Percentiles rank a stretch among this genome's conserved stretches.
phyloP scores from a whole-genome alignment of 495 filamentous ascomycete genomes.

The Trichoderma virens region DNA sequence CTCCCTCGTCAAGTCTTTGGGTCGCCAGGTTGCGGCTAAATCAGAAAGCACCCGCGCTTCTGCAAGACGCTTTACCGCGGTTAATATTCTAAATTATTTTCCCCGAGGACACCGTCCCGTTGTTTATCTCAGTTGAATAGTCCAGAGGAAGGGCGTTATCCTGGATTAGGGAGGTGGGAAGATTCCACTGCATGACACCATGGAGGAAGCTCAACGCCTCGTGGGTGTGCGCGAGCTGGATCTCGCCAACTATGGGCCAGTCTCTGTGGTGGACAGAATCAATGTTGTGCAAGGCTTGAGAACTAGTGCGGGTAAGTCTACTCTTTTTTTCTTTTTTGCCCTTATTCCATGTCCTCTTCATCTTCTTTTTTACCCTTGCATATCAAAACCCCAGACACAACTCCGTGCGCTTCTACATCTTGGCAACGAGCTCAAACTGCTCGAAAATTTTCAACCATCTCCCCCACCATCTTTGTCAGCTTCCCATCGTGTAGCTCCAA shows the following conservation, averaged over 20 bases:
- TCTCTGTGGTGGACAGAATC: constrained; percentile 36
- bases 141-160: constrained; percentile 2
- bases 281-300: constrained; percentile 41
- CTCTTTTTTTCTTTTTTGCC: constrained; percentile 9
- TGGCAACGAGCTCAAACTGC: not conserved
- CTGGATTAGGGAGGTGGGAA: constrained; percentile 13
- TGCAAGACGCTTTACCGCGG: constrained; percentile 8
- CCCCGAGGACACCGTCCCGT: constrained; percentile 6
- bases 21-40: constrained; percentile 1
- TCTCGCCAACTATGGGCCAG: constrained; percentile 34
- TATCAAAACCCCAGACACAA: constrained; percentile 11
- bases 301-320: constrained; percentile 39
- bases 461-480: not conserved
- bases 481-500: not conserved
- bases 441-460: not conserved
- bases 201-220: constrained; percentile 26
- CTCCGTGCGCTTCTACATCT: constrained; percentile 13
- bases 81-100: constrained; percentile 14
- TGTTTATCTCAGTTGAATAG: constrained; percentile 18
- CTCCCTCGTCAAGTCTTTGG: not conserved
- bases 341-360: constrained; percentile 10
- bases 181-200: constrained; percentile 10
- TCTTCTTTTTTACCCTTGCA: not conserved
- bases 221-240: constrained; percentile 36
- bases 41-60: constrained; percentile 13